Percentiles rank a stretch among this genome's conserved stretches.
phyloP scores from a whole-genome alignment of 2,329 filamentous ascomycete species.

The Colletotrichum cordylinicola region DNA sequence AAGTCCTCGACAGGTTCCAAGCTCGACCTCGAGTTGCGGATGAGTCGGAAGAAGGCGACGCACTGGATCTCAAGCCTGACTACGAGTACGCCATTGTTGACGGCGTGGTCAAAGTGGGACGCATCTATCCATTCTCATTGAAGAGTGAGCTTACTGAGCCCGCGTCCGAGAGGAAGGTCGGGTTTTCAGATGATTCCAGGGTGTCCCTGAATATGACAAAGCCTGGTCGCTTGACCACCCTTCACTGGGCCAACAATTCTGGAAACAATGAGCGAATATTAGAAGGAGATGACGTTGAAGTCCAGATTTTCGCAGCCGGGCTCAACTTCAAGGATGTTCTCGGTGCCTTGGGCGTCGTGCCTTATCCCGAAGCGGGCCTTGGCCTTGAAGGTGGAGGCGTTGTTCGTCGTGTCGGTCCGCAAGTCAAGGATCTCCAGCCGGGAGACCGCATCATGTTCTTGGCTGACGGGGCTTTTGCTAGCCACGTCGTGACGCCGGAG shows the following conservation, averaged over 20 bases:
- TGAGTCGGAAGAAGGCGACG: not conserved
- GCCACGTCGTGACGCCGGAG: not conserved
- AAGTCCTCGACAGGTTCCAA: not conserved
- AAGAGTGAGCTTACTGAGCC: conserved; percentile 23
- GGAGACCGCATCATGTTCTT: conserved; percentile 30
- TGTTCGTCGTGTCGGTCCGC: conserved; percentile 24
- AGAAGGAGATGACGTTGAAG: not conserved
- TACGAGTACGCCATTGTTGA: conserved; percentile 5
- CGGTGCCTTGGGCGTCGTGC: not conserved
- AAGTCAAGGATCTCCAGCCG: conserved; percentile 14
- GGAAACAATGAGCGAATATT: not conserved
- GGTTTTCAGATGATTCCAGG: not conserved
- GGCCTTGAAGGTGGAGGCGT: conserved; percentile 25
- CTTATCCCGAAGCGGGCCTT: not conserved
- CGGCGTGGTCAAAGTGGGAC: not conserved
- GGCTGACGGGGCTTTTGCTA: not conserved
- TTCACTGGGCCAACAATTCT: too few species aligned
- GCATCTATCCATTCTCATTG: conserved; percentile 30
- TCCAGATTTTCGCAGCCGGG: not conserved
- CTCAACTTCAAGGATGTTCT: not conserved
- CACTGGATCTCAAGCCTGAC: conserved; percentile 8
- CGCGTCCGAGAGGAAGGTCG: too few species aligned
- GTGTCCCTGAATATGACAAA: not conserved
- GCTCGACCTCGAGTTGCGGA: not conserved
- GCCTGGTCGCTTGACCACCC: not conserved